Base-by-base conservation (phyloP, 352 stramenopile species). In the Globisporangium parvum region DNA sequence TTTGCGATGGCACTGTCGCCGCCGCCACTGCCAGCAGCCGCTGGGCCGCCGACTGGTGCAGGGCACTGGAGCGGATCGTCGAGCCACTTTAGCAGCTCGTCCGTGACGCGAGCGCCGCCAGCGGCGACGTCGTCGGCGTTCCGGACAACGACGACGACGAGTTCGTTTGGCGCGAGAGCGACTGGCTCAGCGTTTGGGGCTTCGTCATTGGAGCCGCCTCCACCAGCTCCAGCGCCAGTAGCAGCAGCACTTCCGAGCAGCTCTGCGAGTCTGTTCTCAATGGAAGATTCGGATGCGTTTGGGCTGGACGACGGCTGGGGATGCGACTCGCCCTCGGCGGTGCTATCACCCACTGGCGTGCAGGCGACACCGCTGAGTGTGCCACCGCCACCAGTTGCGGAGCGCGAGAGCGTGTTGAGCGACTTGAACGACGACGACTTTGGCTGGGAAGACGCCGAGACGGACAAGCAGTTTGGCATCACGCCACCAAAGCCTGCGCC, bases 301-400 rank as follows among this genome's bases (percentile, higher is more conserved):
- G 82, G 66, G 55, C 57, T 60, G 17, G 77, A 88, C 47, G 82
- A 93, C 39, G 80, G 73, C 2, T 93, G 82, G 82, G 70, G 80
- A 6, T 77, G 71, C 31, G 80, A 89, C 59, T 93, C 80, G 41
- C 82, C 75, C 6, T 85, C 82, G 21, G 69, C 71, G 3, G 80
- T 92, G 58, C 65, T 92, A 15, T 85, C 80, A 48, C 82, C 75
- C 2, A 75, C 80, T 9, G 69, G 64, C 11, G 78, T 80, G 53
- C 62, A 87, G 18, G 80, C 74, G 14, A 69, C 71, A 15, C 59
- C 71, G 40, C 57, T 45, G 58, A 60, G 73, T 9, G 64, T 75
- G 4, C 10, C 39, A 6, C 2, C 39, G 10, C 2, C 39, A 45
- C 1, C 39, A 20, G 39, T 14, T 18, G 37, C 54, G 12, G 62